Percentiles rank a stretch among this genome's conserved stretches.
Evolutionary conservation across 2,329 filamentous ascomycete species (phyloP).

Genomic region (Raffaelea deltoideospora): DNA sequence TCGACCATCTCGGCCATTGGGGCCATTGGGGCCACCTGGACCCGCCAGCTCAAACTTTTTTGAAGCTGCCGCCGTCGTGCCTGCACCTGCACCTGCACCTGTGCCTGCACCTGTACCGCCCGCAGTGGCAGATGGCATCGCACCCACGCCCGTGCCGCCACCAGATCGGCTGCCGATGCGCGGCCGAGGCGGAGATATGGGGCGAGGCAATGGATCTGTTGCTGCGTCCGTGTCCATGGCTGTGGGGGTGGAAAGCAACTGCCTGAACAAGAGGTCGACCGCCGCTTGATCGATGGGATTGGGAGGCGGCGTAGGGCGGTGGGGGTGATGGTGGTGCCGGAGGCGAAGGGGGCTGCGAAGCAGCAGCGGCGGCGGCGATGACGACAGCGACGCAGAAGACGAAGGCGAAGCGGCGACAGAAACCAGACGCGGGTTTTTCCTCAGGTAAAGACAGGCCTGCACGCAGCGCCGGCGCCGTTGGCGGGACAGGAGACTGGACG

Average conservation of each 20-base stretch:
- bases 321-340: background rate
- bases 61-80: no score
- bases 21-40: no score
- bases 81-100: no score
- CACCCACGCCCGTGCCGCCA: no score
- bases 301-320: background rate
- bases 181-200: no score
- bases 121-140: no score
- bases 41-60: no score
- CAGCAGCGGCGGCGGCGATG: background rate
- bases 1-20: background rate
- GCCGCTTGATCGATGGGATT: constrained; percentile 9
- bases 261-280: constrained; percentile 8
- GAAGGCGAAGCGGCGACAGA: background rate
- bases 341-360: background rate
- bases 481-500: constrained; percentile 13
- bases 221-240: constrained; percentile 4
- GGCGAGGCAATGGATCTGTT: background rate
- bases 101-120: no score
- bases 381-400: background rate
- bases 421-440: constrained; percentile 14
- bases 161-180: no score
- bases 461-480: constrained; percentile 18
- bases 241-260: background rate
- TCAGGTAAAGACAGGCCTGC: constrained; percentile 22